Evolutionary conservation across 257 asterid genomes (phyloP).

Genomic region (Paulownia fortunei): DNA sequence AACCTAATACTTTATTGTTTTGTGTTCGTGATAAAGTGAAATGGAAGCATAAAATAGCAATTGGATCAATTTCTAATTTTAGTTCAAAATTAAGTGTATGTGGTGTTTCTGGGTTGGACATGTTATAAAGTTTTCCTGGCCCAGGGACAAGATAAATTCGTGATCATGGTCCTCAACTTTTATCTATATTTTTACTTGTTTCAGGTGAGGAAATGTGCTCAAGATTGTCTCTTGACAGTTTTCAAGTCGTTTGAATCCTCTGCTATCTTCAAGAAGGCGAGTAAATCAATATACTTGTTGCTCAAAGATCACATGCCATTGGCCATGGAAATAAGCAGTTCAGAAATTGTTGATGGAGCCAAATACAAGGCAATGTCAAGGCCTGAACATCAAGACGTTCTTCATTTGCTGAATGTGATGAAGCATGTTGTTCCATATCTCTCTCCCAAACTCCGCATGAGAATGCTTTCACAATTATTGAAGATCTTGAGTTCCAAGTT

Average conservation of each 20-base stretch:
- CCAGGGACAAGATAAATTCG: neutral
- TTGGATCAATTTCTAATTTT: neutral
- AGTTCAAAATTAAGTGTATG: neutral
- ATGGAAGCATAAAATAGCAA: neutral
- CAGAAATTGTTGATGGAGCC: slow-evolving; percentile 42
- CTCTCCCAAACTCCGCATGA: slow-evolving; percentile 54
- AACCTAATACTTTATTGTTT: too few species aligned
- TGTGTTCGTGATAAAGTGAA: too few species aligned
- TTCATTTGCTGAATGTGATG: slow-evolving; percentile 67
- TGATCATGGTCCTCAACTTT: neutral
- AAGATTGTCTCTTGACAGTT: slow-evolving; percentile 69
- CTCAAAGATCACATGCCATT: slow-evolving; percentile 59
- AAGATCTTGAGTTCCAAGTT: slow-evolving; percentile 54
- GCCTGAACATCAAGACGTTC: slow-evolving; percentile 72
- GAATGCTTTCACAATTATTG: slow-evolving; percentile 53
- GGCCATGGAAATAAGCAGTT: slow-evolving; percentile 42
- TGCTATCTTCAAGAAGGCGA: slow-evolving; percentile 60
- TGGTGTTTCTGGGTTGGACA: neutral
- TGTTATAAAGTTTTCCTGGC: neutral
- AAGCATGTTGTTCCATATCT: slow-evolving; percentile 69
- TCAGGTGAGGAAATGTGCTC: slow-evolving; percentile 97
- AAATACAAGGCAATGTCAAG: slow-evolving; percentile 41
- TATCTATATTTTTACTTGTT: slow-evolving; percentile 23
- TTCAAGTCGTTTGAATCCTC: slow-evolving; percentile 74
- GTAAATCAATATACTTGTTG: slow-evolving; percentile 63